Base-by-base conservation (phyloP, 257 asterid genomes). In the Leptodermis oblonga region DNA sequence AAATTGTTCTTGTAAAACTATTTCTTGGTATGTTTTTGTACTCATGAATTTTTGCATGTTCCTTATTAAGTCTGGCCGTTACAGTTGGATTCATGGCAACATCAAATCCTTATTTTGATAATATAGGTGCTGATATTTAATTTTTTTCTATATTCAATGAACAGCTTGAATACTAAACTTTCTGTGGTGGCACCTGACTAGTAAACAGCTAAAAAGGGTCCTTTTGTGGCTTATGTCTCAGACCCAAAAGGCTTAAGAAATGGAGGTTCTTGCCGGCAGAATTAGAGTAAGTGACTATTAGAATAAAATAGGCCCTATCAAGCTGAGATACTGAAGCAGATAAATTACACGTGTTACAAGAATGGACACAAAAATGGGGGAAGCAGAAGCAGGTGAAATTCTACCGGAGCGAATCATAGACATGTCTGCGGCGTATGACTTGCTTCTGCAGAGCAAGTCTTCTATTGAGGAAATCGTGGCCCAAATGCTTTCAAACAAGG, bases 351-450 rank as follows among this genome's bases (percentile, higher is more conserved):
- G 20, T 64, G 45, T n/a, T n/a, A 30, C 20, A 12, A 42, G 55
- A 70, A 78, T 82, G 94, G 89, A 87, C 23, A 79, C 65, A 70
- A 56, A 86, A 28, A 87, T 88, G 96, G 96, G 85, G 76, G 96
- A 90, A 75, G 87, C 89, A 77, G 97, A 94, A 76, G 90, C 95
- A 64, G 97, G 96, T 68, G 97, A 91, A 55, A 88, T 91, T 75
- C 79, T 86, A 62, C 97, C 99, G 66, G 99, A 94, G 74, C 86
- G 93, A 75, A 82, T 79, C 71, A 79, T 90, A 67, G 97, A 89
- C 79, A 83, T 84, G 89, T 81, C 83, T 53, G 82, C 91, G 42
- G 84, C 86, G 14, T 89, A 87, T 78, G 91, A 86, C 18, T 81
- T 76, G 85, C 86, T 94, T 71, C 81, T 76, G 17, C 73, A 70